A percentile compares a stretch with the other conserved stretches of the same genome.
phyloP scores from a whole-genome alignment of 1,284 basidiomycete species.

The Fereydounia khargensis region DNA sequence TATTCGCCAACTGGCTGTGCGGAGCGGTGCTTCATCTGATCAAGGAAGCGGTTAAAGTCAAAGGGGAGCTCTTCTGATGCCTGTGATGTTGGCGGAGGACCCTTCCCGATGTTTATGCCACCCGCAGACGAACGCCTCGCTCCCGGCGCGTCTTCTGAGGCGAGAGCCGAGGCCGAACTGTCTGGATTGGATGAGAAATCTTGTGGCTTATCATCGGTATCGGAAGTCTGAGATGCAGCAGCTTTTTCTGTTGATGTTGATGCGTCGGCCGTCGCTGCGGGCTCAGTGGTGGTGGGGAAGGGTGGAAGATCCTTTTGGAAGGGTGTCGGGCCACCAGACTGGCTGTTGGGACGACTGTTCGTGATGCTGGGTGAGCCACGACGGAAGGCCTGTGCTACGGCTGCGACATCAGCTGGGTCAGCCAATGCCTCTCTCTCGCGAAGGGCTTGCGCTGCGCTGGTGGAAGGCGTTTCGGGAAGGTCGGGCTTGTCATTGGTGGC shows the following conservation, averaged over 20 bases:
- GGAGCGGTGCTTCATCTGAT: slow-evolving; percentile 55
- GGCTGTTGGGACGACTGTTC: neutral
- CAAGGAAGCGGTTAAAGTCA: slow-evolving; percentile 56
- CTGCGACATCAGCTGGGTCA: slow-evolving; percentile 28
- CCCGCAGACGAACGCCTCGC: no score
- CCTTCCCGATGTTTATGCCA: slow-evolving; percentile 41
- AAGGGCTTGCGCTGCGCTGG: no score
- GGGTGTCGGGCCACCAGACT: neutral
- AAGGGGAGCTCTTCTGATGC: slow-evolving; percentile 50
- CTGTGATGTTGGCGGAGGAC: slow-evolving; percentile 35
- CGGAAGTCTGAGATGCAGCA: neutral
- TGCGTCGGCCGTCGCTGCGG: neutral
- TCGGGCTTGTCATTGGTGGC: neutral
- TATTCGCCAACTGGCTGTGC: slow-evolving; percentile 55
- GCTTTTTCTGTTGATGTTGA: slow-evolving; percentile 6
- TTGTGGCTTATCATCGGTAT: neutral
- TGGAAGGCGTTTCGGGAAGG: neutral
- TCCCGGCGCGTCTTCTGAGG: no score
- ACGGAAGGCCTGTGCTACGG: slow-evolving; percentile 38
- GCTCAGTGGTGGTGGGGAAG: neutral
- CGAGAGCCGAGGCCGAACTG: no score
- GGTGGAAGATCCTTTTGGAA: neutral
- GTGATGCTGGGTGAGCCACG: slow-evolving; percentile 13
- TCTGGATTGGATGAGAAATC: neutral
- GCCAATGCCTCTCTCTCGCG: slow-evolving; percentile 26